Percentiles rank a stretch among this genome's conserved stretches.
These are phyloP conservation scores for Aspergillus haitiensis DNA, from an alignment of 495 filamentous ascomycete species.

Conservation along the genomic window DNA sequence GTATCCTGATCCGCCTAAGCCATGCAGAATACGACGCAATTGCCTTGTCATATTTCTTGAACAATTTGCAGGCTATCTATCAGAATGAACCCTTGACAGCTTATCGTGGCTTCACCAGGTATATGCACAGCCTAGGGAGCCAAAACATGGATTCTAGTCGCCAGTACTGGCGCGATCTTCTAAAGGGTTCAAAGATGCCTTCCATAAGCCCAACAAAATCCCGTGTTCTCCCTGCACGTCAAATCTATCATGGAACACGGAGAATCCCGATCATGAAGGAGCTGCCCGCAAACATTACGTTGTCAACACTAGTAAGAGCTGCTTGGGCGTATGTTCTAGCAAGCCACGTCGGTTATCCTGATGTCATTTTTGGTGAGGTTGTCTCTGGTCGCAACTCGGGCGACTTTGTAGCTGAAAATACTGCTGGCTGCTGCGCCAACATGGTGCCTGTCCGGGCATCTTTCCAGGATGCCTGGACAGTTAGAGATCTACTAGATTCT, in stretches of 20 bases:
- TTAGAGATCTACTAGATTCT: conserved; percentile 2
- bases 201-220: background rate
- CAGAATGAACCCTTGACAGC: conserved; percentile 27
- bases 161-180: conserved; percentile 17
- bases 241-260: conserved; percentile 10
- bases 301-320: conserved; percentile 52
- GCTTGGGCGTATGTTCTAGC: conserved; percentile 53
- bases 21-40: conserved; percentile 66
- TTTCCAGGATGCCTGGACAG: conserved; percentile 3
- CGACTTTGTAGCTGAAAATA: conserved; percentile 22
- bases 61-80: conserved; percentile 43
- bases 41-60: conserved; percentile 53
- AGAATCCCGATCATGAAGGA: background rate
- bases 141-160: conserved; percentile 7
- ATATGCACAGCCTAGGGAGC: conserved; percentile 27
- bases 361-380: conserved; percentile 44
- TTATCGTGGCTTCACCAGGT: conserved; percentile 48
- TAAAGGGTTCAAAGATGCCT: conserved; percentile 19
- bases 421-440: conserved; percentile 17
- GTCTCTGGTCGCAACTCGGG: conserved; percentile 37
- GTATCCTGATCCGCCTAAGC: conserved; percentile 55
- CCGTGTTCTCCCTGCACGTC: conserved; percentile 7
- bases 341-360: conserved; percentile 32
- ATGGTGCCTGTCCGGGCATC: conserved; percentile 11
- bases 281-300: conserved; percentile 30